phyloP scores from a whole-genome alignment of 2,329 filamentous ascomycete species.

The Ophiocordyceps australis region DNA sequence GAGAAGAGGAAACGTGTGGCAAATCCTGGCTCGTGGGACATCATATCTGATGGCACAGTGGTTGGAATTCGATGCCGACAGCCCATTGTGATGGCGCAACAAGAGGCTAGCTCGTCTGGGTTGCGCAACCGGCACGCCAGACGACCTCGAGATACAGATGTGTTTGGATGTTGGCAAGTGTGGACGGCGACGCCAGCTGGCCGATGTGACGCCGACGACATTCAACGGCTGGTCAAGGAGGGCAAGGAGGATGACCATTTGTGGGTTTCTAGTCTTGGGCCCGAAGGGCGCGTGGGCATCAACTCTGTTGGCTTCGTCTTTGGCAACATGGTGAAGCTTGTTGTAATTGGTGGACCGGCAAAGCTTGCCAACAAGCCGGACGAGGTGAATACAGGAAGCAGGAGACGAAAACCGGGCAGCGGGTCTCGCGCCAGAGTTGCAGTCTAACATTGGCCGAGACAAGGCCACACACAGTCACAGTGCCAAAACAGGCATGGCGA shows the following conservation, averaged over 20 bases:
- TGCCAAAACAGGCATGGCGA: too few relatives aligned
- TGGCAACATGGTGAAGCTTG: conserved; percentile 55
- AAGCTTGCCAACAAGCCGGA: conserved; percentile 31
- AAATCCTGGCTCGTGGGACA: conserved; percentile 49
- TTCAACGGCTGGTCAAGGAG: conserved; percentile 21
- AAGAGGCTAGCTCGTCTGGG: conserved; percentile 5
- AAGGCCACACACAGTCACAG: too few relatives aligned
- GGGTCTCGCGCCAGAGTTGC: conserved; percentile 4
- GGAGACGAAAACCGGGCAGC: conserved; percentile 17
- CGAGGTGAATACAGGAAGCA: conserved; percentile 16
- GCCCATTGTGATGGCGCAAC: conserved; percentile 4
- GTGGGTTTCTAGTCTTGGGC: conserved; percentile 47
- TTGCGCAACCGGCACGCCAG: conserved; percentile 12
- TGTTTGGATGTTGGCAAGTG: conserved; percentile 28
- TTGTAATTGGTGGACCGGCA: conserved; percentile 44
- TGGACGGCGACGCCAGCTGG: conserved; percentile 32
- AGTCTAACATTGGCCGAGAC: too few relatives aligned
- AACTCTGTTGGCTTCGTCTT: conserved; percentile 51
- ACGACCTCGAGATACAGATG: conserved; percentile 6
- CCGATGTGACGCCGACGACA: conserved; percentile 24
- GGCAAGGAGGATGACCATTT: conserved; percentile 30
- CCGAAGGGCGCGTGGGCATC: conserved; percentile 42
- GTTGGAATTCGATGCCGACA: conserved; percentile 39
- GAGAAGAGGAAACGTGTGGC: conserved; percentile 33
- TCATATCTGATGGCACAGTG: conserved; percentile 39